These are phyloP conservation scores for Rhizophagus clarus DNA, from an alignment of 192 early-diverging fungal genomes.

Conservation along the genomic window DNA sequence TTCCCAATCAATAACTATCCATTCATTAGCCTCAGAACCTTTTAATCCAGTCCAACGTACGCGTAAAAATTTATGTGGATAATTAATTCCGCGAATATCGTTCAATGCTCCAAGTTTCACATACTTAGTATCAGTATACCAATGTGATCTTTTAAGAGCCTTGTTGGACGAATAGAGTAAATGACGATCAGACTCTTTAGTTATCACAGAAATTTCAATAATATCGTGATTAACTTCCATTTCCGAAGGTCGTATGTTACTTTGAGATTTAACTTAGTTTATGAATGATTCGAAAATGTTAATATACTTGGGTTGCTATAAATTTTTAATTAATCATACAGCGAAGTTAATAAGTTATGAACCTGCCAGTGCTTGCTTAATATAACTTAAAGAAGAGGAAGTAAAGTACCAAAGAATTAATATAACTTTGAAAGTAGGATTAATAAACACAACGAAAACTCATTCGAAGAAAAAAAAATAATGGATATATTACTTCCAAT, in stretches of 20 bases:
- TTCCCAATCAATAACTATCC: conserved; percentile 26
- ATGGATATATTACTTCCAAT: conserved; percentile 21
- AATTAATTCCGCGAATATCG: conserved; percentile 15
- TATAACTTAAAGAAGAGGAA: neutral
- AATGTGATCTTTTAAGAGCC: neutral
- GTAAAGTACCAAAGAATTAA: neutral
- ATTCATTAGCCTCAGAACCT: neutral
- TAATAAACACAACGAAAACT: neutral
- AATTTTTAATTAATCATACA: neutral
- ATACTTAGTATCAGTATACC: conserved; percentile 12
- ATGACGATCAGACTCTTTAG: neutral
- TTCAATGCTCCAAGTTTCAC: conserved; percentile 7
- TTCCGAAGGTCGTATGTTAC: neutral
- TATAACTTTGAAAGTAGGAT: neutral
- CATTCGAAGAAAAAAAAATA: no score
- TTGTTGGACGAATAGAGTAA: conserved; percentile 1
- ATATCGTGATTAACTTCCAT: neutral
- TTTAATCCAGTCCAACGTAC: conserved; percentile 18
- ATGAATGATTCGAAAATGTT: neutral
- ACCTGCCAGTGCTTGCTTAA: neutral
- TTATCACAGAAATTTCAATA: conserved; percentile 15
- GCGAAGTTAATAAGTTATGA: neutral
- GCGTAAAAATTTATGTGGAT: conserved; percentile 13
- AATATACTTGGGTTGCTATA: neutral
- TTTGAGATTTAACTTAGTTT: neutral